phyloP scores from a whole-genome alignment of 352 stramenopile genomes.

The Phytophthora fragariae region DNA sequence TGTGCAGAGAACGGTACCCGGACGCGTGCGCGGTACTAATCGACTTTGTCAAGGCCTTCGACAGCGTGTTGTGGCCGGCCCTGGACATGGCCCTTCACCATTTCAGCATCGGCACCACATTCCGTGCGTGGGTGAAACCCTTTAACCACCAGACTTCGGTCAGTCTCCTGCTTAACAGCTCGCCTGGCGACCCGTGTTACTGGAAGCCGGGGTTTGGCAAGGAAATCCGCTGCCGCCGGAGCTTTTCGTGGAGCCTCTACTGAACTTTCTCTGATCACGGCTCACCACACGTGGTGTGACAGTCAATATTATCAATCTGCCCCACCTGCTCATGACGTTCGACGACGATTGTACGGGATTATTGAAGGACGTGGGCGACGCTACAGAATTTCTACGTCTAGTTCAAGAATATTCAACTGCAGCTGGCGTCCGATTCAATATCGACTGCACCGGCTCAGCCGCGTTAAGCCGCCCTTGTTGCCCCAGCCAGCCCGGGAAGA shows the following conservation, averaged over 20 bases:
- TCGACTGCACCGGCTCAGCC: background rate
- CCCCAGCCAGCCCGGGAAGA: background rate
- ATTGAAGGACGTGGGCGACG: constrained; percentile 1
- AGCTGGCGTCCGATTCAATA: constrained; percentile 15
- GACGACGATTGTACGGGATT: constrained; percentile 25
- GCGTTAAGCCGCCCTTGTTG: too few species aligned
- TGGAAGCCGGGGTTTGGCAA: constrained; percentile 16
- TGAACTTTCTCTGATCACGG: constrained; percentile 12
- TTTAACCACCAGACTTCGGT: constrained; percentile 22
- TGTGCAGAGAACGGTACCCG: background rate
- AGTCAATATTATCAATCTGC: background rate
- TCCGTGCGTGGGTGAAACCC: constrained; percentile 18
- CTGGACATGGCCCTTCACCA: constrained; percentile 15
- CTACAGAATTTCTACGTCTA: background rate
- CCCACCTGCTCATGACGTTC: constrained; percentile 8
- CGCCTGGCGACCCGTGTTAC: constrained; percentile 7
- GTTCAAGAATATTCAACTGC: constrained; percentile 17
- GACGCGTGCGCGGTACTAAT: constrained; percentile 9
- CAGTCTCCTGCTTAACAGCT: constrained; percentile 21
- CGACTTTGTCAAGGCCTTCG: constrained; percentile 17
- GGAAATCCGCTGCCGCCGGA: constrained; percentile 22
- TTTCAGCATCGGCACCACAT: constrained; percentile 16
- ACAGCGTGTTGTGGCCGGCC: constrained; percentile 12
- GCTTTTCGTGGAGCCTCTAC: constrained; percentile 26
- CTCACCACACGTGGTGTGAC: background rate